phyloP scores from a whole-genome alignment of 768 basidiomycete genomes.

The Cantharellus anzutake region DNA sequence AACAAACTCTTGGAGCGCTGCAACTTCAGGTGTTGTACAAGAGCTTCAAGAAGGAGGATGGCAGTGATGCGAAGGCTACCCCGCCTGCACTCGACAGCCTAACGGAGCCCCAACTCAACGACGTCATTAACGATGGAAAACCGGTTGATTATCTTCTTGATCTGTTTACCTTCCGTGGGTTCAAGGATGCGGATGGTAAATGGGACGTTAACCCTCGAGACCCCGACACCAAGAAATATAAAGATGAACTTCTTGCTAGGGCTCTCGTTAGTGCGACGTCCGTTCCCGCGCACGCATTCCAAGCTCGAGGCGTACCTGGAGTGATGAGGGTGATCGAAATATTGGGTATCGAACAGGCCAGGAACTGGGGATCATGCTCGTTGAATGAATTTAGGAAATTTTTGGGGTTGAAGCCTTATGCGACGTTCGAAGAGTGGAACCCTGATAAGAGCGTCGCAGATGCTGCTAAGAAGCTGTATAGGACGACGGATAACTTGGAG shows the following conservation, averaged over 20 bases:
- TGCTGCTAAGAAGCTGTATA: conserved; percentile 6
- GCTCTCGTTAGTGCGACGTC: conserved; percentile 7
- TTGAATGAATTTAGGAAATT: conserved; percentile 4
- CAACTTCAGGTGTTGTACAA: background rate
- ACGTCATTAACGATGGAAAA: background rate
- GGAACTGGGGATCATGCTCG: conserved; percentile 14
- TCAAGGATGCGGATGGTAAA: background rate
- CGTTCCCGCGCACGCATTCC: conserved; percentile 7
- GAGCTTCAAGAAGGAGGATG: background rate
- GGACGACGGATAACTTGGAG: conserved; percentile 7
- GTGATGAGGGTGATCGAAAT: conserved; percentile 17
- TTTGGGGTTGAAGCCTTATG: conserved; percentile 7
- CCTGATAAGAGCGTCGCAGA: conserved; percentile 3
- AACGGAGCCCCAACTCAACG: background rate
- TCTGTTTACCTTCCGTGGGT: background rate
- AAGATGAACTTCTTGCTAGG: conserved; percentile 6
- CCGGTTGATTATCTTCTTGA: background rate
- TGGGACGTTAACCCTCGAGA: background rate
- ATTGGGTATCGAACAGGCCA: conserved; percentile 8
- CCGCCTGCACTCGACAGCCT: background rate
- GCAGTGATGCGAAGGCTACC: background rate
- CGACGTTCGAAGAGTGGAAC: conserved; percentile 9
- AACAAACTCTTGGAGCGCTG: background rate
- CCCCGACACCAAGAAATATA: background rate
- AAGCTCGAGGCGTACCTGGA: conserved; percentile 7